These are phyloP conservation scores for Exophiala calicioides DNA, from an alignment of 2,329 filamentous ascomycete species.

Conservation along the genomic window DNA sequence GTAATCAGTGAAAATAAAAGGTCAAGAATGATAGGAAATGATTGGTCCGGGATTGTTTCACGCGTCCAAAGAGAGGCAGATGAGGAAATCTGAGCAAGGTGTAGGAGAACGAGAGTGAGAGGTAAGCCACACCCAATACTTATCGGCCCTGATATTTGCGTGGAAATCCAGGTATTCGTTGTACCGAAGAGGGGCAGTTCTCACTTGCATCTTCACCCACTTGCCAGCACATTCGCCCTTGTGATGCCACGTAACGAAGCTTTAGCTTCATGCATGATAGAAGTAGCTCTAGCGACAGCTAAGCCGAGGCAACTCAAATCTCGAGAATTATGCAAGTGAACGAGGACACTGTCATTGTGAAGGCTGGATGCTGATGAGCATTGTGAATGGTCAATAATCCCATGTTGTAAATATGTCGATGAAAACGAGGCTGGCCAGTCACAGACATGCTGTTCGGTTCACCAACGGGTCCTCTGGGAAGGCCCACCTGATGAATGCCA, in stretches of 20 bases:
- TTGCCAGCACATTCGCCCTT: neutral
- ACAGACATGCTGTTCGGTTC: neutral
- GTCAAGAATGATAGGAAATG: neutral
- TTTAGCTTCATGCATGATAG: constrained; percentile 15
- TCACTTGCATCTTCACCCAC: constrained; percentile 1
- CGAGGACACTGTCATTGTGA: too few species aligned
- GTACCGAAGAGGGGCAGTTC: constrained; percentile 5
- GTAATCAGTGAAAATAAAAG: neutral
- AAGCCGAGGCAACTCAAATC: neutral
- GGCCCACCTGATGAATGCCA: neutral
- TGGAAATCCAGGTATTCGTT: neutral
- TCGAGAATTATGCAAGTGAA: neutral
- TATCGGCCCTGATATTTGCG: neutral
- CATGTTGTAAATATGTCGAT: neutral
- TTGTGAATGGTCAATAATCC: neutral
- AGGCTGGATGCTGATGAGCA: too few species aligned
- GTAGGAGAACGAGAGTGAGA: neutral
- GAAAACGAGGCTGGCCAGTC: constrained; percentile 11
- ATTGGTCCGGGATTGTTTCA: constrained; percentile 7
- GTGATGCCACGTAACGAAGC: constrained; percentile 6
- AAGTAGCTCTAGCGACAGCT: neutral
- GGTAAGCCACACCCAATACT: constrained; percentile 1
- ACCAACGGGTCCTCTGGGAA: neutral
- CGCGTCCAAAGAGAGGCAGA: neutral
- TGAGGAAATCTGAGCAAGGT: constrained; percentile 1